A percentile compares a stretch with the other conserved stretches of the same genome.
These are phyloP conservation scores for Anisodus tanguticus DNA, from an alignment of 257 asterid species.

Conservation along the genomic window DNA sequence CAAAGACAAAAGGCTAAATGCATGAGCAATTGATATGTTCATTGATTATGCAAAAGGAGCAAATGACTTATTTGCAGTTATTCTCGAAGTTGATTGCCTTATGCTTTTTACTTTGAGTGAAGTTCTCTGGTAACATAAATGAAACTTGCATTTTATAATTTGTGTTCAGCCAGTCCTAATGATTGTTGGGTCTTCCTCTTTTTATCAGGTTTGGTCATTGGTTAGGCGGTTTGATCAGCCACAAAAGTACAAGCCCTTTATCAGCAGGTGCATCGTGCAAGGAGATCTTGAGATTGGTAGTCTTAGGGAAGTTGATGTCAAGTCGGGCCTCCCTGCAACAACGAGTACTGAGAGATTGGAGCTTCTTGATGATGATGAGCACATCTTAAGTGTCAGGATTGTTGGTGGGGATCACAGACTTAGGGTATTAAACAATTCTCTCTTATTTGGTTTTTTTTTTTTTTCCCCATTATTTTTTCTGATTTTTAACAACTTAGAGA, in stretches of 20 bases:
- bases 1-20: neutral
- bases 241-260: slow-evolving; percentile 78
- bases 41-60: neutral
- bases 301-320: slow-evolving; percentile 81
- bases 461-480: slow-evolving; percentile 12
- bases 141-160: neutral
- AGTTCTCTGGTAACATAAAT: neutral
- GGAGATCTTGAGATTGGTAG: slow-evolving; percentile 77
- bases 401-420: slow-evolving; percentile 86
- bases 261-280: slow-evolving; percentile 68
- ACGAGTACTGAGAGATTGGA: slow-evolving; percentile 88
- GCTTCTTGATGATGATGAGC: slow-evolving; percentile 81
- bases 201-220: slow-evolving; percentile 75
- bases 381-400: slow-evolving; percentile 68
- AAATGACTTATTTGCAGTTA: neutral
- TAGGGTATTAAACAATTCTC: slow-evolving; percentile 45
- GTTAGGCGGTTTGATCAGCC: slow-evolving; percentile 88
- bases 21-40: neutral
- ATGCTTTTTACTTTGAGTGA: neutral
- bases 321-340: slow-evolving; percentile 87
- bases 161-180: slow-evolving; percentile 24
- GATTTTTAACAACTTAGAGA: neutral
- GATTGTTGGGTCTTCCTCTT: slow-evolving; percentile 29
- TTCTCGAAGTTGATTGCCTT: slow-evolving; percentile 7
- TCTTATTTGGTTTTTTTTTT: neutral